These are phyloP conservation scores for Penicillium decumbens DNA, from an alignment of 2,329 filamentous ascomycete species.

Conservation along the genomic window DNA sequence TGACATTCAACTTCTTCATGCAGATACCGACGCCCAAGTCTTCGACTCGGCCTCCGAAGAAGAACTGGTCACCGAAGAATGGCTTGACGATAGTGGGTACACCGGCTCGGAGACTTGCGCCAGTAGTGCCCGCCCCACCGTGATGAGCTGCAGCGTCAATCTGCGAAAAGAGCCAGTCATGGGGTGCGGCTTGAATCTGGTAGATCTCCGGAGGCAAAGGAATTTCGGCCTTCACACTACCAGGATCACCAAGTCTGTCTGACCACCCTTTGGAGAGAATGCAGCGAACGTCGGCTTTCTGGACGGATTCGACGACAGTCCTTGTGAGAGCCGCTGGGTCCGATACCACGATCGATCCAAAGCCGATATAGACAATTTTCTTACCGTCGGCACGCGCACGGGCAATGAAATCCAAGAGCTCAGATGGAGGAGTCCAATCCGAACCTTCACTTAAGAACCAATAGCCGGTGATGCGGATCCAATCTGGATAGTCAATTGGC, in stretches of 20 bases:
- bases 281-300: slow-evolving; percentile 87
- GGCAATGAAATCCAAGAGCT: slow-evolving; percentile 76
- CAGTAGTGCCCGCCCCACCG: slow-evolving; percentile 90
- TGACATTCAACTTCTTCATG: slow-evolving; percentile 84
- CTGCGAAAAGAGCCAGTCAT: slow-evolving; percentile 93
- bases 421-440: slow-evolving; percentile 67
- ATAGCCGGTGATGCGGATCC: slow-evolving; percentile 95
- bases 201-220: slow-evolving; percentile 74
- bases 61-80: slow-evolving; percentile 97
- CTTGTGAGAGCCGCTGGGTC: slow-evolving; percentile 84
- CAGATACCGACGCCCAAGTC: slow-evolving; percentile 89
- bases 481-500: slow-evolving; percentile 92
- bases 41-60: slow-evolving; percentile 85
- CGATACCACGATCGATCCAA: slow-evolving; percentile 90
- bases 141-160: slow-evolving; percentile 94
- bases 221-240: slow-evolving; percentile 59
- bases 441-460: slow-evolving; percentile 86
- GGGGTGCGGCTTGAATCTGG: slow-evolving; percentile 83
- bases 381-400: slow-evolving; percentile 75
- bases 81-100: slow-evolving; percentile 92
- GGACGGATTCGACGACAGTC: slow-evolving; percentile 86
- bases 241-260: slow-evolving; percentile 65
- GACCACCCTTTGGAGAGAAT: slow-evolving; percentile 97
- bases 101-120: slow-evolving; percentile 83
- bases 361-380: slow-evolving; percentile 94